Evolutionary conservation across 1,284 basidiomycete genomes (phyloP).

Genomic region (Golubevia sp.): DNA sequence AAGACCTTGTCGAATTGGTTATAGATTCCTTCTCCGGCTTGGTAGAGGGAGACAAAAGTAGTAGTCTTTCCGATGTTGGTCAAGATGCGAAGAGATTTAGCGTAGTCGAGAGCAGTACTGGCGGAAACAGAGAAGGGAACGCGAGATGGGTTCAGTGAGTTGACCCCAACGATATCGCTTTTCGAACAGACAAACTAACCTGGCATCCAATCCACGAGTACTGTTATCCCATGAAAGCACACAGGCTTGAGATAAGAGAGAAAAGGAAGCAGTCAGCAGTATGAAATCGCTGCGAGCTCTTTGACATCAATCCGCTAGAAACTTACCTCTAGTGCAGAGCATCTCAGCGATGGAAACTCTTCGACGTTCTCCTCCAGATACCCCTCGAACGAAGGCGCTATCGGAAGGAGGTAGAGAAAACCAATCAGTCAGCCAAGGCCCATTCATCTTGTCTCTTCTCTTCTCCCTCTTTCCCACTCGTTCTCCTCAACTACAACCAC

Average conservation of each 20-base stretch:
- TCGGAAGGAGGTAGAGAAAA: no score
- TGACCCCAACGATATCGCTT: not conserved
- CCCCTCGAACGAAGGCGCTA: conserved; percentile 42
- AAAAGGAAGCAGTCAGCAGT: no score
- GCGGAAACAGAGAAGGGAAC: conserved; percentile 13
- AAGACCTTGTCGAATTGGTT: conserved; percentile 53
- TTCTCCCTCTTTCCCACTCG: no score
- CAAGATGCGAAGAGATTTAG: conserved; percentile 42
- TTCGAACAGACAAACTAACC: not conserved
- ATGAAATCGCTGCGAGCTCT: no score
- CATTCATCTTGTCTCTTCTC: no score
- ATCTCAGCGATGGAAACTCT: conserved; percentile 49
- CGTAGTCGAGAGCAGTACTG: conserved; percentile 42
- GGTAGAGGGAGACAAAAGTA: conserved; percentile 50
- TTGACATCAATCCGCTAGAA: no score
- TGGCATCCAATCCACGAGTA: conserved; percentile 1
- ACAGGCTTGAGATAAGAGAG: no score
- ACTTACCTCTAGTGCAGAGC: conserved; percentile 27
- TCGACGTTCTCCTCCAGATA: conserved; percentile 49
- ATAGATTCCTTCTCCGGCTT: conserved; percentile 46
- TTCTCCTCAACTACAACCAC: no score
- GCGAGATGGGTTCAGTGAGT: not conserved
- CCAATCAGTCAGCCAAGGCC: no score
- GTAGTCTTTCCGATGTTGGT: conserved; percentile 34
- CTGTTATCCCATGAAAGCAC: conserved; percentile 51